Evolutionary conservation across 306 rosid genomes (phyloP), one percentile per base, ranked within the genome.

Genomic region (Castanospermum australe): DNA sequence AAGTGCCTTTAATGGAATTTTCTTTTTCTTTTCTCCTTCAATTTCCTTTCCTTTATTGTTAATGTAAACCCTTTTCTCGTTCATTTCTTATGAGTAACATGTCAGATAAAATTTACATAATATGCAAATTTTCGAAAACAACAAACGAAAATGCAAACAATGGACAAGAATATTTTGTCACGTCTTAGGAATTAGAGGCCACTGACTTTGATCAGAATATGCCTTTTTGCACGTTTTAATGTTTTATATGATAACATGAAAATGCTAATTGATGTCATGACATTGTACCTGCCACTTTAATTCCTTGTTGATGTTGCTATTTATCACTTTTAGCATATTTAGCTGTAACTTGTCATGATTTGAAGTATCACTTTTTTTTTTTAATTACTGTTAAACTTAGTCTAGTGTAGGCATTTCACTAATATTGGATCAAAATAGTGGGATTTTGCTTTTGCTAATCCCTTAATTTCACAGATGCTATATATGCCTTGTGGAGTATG

Each of bases 401-500:
- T 18, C 51, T 18, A 56, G 55, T 62, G 13, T 33, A 17, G 25
- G 44, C 45, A 32, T 28, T 59, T 72, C 60, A 45, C 35, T 45
- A 30, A 44, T 17, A 76, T 22, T 45, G 41, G 61, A 38, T 47
- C n/a, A n/a, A n/a, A n/a, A 62, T n/a, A 22, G 17, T 35, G 47
- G 44, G 18, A 41, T 7, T 77, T 24, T 11, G 8, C 17, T 45
- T 39, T 20, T 71, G 32, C 24, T 35, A 6, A 54, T 18, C 20
- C 52, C 5, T 5, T 44, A 39, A 64, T 75, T 36, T 56, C 36
- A 71, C 84, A 96, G 99, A 84, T 96, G 99, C 82, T 96, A 96
- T 79, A 96, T 96, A 88, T 96, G 99, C 86, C 99, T 96, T 69
- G 97, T 93, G 84, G 99, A 96, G 91, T 96, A 93, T 18, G 99